Conservation (phyloP, 2,329 filamentous ascomycete species). For the Huntiella abstrusa region DNA sequence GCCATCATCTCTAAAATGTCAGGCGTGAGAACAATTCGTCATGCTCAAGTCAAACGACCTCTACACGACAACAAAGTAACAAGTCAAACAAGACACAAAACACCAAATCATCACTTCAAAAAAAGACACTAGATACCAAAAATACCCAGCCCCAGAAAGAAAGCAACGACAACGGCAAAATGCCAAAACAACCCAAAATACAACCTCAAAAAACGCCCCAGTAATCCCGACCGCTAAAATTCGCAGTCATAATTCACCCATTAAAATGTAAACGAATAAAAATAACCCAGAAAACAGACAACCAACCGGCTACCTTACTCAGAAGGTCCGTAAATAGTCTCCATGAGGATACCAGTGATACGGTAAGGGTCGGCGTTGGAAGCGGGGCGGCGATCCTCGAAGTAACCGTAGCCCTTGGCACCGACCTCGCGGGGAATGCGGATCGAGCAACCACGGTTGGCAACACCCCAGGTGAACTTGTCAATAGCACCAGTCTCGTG, state of each 20-base stretch:
- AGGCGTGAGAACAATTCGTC: too few species aligned
- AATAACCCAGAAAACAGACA: not conserved
- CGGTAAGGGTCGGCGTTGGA: constrained; percentile 81
- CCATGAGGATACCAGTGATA: constrained; percentile 60
- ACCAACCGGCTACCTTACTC: constrained; percentile 9
- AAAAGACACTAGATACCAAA: not conserved
- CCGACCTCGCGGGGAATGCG: constrained; percentile 76
- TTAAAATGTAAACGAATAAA: not conserved
- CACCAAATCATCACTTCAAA: not conserved
- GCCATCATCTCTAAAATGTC: too few species aligned
- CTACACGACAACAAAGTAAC: not conserved
- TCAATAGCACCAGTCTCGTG: constrained; percentile 94
- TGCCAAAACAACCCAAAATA: constrained; percentile 9
- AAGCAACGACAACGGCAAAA: constrained; percentile 4
- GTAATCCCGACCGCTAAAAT: not conserved
- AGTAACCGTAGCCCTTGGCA: constrained; percentile 84
- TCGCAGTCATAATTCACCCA: not conserved
- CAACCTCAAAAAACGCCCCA: not conserved
- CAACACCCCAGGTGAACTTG: constrained; percentile 81
- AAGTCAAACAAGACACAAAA: not conserved
- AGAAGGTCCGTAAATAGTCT: constrained; percentile 34
- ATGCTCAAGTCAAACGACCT: too few species aligned
- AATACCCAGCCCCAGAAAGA: not conserved
- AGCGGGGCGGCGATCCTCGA: constrained; percentile 67
- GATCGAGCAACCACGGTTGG: constrained; percentile 87